Conservation (phyloP, 768 basidiomycete genomes). For the Galerina sulciceps region DNA sequence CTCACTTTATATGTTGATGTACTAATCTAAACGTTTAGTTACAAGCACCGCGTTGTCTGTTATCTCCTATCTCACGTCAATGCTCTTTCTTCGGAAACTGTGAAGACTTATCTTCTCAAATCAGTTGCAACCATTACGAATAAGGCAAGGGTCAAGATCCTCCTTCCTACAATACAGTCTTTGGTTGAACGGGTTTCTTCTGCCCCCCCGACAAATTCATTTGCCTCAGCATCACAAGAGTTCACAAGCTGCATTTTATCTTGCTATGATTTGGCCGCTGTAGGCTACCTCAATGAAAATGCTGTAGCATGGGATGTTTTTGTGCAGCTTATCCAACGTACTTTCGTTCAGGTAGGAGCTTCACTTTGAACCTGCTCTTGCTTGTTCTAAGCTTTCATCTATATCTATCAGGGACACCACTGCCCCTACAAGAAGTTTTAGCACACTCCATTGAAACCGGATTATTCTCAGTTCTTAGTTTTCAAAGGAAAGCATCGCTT, state of each 20-base stretch:
- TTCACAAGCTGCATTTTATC: slow-evolving; percentile 48
- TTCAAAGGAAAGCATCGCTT: slow-evolving; percentile 58
- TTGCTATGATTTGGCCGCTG: slow-evolving; percentile 54
- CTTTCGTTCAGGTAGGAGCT: slow-evolving; percentile 47
- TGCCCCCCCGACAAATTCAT: slow-evolving; percentile 14
- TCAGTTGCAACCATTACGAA: slow-evolving; percentile 51
- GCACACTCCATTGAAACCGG: slow-evolving; percentile 52
- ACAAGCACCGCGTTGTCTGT: slow-evolving; percentile 73
- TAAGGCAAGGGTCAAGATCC: slow-evolving; percentile 48
- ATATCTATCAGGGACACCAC: slow-evolving; percentile 39
- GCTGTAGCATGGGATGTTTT: slow-evolving; percentile 57
- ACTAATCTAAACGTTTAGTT: slow-evolving; percentile 43
- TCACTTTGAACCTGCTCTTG: not conserved
- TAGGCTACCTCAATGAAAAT: slow-evolving; percentile 47
- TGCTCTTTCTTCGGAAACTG: slow-evolving; percentile 50
- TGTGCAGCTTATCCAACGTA: slow-evolving; percentile 43
- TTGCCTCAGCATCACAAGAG: slow-evolving; percentile 29
- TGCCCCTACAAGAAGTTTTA: slow-evolving; percentile 43
- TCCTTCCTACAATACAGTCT: slow-evolving; percentile 60
- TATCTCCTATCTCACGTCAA: slow-evolving; percentile 82
- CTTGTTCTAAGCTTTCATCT: not conserved
- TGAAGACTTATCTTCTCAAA: slow-evolving; percentile 59
- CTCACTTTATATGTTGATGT: not conserved
- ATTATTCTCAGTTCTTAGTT: slow-evolving; percentile 56
- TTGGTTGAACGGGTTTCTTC: slow-evolving; percentile 28